Base-by-base conservation (phyloP, 129 eudicot species). In the Escallonia herrerae region DNA sequence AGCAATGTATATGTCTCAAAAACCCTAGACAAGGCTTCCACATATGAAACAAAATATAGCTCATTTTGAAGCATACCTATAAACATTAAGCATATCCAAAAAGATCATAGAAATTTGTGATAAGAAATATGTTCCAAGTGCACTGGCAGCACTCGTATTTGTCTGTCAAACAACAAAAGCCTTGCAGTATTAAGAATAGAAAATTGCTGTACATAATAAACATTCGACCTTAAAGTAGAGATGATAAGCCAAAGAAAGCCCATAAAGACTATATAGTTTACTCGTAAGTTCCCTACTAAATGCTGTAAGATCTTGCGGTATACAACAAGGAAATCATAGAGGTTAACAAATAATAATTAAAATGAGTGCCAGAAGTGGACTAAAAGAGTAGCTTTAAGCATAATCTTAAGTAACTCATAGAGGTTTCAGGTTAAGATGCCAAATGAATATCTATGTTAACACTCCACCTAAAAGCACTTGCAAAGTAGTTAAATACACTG, bases 11-110 rank as follows among this genome's bases (percentile, higher is more conserved):
- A 22, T 22, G 33, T 22, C 33, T 22, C 33, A 22, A 1, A 22
- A 22, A 0, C 33, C 33, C 33, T 22, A 22, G 33, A 22, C 33
- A 22, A 22, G 33, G 33, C n/a, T n/a, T n/a, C n/a, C n/a, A n/a
- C n/a, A n/a, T n/a, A n/a, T n/a, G n/a, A 53, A 53, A 53, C 14
- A 4, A 53, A 53, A 11, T 53, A 11, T 65, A 67, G 42, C 13
- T 40, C 43, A 45, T 22, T 22, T 22, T 22, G 39, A 52, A 58
- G 53, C 69, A 63, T 77, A 94, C 99, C 82, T 82, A 70, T 94
- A 94, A 58, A 94, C 95, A 72, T 89, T 94, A 47, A 94, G 99
- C 99, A 94, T 94, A 88, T 94, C 95, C 84, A 89, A 68, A 64
- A 94, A 94, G 75, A 89, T 89, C 4, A 86, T 62, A 60, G 90